Base-by-base conservation (phyloP, 352 stramenopile species). In the Aphanomyces astaci region DNA sequence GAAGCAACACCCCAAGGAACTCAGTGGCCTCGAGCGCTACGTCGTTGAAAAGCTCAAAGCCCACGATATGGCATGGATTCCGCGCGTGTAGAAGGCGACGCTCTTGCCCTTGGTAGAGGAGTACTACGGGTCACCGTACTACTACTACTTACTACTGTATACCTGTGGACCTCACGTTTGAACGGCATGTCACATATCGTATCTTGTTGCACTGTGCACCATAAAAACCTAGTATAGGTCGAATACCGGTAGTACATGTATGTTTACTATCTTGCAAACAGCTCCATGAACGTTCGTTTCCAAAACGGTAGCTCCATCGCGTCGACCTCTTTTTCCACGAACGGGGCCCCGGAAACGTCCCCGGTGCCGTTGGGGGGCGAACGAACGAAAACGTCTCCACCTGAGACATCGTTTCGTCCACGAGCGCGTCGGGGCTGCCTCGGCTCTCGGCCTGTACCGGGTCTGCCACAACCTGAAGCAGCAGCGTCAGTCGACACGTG, bases 11-110 rank as follows among this genome's bases (percentile, higher is more conserved):
- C 19, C 25, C 31, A 68, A 59, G 22, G 62, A 68, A 31, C 62
- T 22, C 62, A 68, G 59, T 30, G 62, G 62, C 32, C 57, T 68
- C 51, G 62, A 68, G 3, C 39, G 19, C 17, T 68, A 51, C 51
- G 62, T 68, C 17, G 9, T 59, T 27, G 62, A 68, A 24, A 68
- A 68, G 62, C 62, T 68, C 51, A 68, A 68, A 33, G 59, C 62
- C 2, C 57, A 48, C 15, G 62, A 68, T 45, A 68, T 68, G 62
- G 57, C 62, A 19, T 68, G 62, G 62, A 68, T 68, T 27, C 62
- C 62, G n/a, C 40, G 62, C 4, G 62, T 68, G 17, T 68, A 68
- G 56, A 43, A 15, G 36, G 36, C 36, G 36, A 43, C 36, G n/a
- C n/a, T n/a, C n/a, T n/a, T n/a, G n/a, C n/a, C n/a, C n/a, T n/a